Conservation (phyloP, 2,329 filamentous ascomycete species). For the Plectosphaerella sp. region DNA sequence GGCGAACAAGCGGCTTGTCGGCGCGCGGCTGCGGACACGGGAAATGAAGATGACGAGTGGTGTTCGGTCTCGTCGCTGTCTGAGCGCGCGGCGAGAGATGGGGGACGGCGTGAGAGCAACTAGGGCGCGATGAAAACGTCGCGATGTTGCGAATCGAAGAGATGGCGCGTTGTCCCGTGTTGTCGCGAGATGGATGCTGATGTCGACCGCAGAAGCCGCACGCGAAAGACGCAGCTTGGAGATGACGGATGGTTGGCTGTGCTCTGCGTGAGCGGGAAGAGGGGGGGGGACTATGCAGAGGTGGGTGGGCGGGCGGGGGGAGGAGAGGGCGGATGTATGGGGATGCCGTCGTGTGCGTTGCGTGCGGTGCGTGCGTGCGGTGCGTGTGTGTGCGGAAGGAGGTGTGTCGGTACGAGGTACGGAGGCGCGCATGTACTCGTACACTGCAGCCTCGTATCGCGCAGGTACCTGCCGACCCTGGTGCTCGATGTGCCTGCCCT, state of each 20-base stretch:
- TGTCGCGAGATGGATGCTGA: neutral
- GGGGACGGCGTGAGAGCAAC: neutral
- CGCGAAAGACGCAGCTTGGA: neutral
- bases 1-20: neutral
- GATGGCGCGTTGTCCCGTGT: neutral
- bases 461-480: neutral
- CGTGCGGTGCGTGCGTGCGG: neutral
- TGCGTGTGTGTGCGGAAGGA: neutral
- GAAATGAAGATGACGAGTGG: neutral
- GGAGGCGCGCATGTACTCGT: neutral
- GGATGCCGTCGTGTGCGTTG: neutral
- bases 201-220: neutral
- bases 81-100: neutral
- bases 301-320: neutral
- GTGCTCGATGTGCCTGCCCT: neutral
- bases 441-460: neutral
- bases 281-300: neutral
- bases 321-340: neutral
- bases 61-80: neutral
- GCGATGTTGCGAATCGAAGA: neutral
- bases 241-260: neutral
- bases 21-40: neutral
- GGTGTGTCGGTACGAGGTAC: neutral
- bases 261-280: neutral
- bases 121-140: neutral